Evolutionary conservation across 257 asterid genomes (phyloP), one percentile per base, ranked within the genome.

Genomic region (Rhazya stricta): DNA sequence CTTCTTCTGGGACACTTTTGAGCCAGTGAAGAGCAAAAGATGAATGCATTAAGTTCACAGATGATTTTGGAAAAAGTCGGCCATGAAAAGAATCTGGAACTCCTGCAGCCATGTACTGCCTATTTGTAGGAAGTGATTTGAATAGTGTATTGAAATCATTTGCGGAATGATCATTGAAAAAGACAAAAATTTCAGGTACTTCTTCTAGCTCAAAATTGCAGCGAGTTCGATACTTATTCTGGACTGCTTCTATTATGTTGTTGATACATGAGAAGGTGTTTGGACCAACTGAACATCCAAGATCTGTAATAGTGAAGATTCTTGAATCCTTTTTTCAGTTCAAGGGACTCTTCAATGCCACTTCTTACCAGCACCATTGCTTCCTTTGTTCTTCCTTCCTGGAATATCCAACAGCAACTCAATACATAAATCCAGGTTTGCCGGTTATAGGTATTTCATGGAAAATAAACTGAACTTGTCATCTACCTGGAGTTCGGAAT

Each of bases 271-370:
- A 80, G 34, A 87, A 83, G 0, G 89, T 84, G 81, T 87, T 87
- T 21, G 76, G 80, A 9, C 95, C 95, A 10, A 86, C 84, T 30
- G 86, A 86, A 73, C 91, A 85, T 50, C 93, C 93, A 23, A 83
- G 83, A 57, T 86, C 93, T 29, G 86, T 91, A 61, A 86, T 80
- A 51, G 73, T 10, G 43, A 75, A 50, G 43, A 66, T 41, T 3
- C 32, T 16, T 12, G 13, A 48, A 50, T 48, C 73, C 3, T n/a
- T 51, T n/a, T 23, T 15, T n/a, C 11, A 66, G 42, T 63, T 75
- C 73, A 4, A 65, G 73, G 8, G 8, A 9, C 58, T 75, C 79
- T 30, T 34, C 54, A 25, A 65, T 66, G 6, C 73, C 21, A 25
- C 39, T 1, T 32, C 57, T 9, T 3, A 75, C 19, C 15, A 65